Conservation (phyloP, 2,329 filamentous ascomycete genomes). For the Colletotrichum liriopes region DNA sequence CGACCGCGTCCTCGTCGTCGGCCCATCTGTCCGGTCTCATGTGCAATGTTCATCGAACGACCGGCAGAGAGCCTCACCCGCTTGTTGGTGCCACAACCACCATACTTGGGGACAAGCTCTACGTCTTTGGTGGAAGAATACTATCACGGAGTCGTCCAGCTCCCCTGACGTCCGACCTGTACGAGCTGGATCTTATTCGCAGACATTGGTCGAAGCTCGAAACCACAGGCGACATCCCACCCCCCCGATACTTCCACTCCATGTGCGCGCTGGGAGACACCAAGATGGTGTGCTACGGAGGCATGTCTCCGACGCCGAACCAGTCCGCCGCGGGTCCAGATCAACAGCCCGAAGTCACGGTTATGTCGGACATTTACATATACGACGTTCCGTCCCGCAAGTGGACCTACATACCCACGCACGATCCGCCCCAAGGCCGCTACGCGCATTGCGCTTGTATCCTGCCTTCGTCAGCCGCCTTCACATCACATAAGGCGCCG, state of each 20-base stretch:
- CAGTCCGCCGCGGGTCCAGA: conserved; percentile 68
- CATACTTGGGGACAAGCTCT: conserved; percentile 94
- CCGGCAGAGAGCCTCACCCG: conserved; percentile 90
- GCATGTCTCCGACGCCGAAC: conserved; percentile 87
- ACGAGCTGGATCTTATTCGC: conserved; percentile 91
- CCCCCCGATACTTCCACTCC: conserved; percentile 96
- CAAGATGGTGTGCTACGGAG: conserved; percentile 97
- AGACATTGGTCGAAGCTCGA: conserved; percentile 96
- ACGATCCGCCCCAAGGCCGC: conserved; percentile 89
- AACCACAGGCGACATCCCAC: conserved; percentile 86
- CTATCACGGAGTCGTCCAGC: conserved; percentile 86
- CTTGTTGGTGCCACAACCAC: conserved; percentile 96
- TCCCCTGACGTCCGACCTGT: conserved; percentile 89
- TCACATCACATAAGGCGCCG: conserved; percentile 87
- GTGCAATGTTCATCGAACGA: conserved; percentile 86
- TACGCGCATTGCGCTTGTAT: conserved; percentile 98
- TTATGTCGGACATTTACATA: conserved; percentile 98
- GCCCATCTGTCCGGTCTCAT: conserved; percentile 76
- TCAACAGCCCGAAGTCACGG: conserved; percentile 87
- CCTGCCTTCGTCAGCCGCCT: conserved; percentile 87
- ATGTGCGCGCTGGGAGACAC: conserved; percentile 94
- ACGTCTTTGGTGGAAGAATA: conserved; percentile 94
- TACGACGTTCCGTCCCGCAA: conserved; percentile 87
- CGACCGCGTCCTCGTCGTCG: conserved; percentile 63
- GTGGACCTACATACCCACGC: conserved; percentile 88